A percentile compares a stretch with the other conserved stretches of the same genome.
These are phyloP conservation scores for Pilobolus umbonatus DNA, from an alignment of 192 early-diverging fungal genomes.

Conservation along the genomic window DNA sequence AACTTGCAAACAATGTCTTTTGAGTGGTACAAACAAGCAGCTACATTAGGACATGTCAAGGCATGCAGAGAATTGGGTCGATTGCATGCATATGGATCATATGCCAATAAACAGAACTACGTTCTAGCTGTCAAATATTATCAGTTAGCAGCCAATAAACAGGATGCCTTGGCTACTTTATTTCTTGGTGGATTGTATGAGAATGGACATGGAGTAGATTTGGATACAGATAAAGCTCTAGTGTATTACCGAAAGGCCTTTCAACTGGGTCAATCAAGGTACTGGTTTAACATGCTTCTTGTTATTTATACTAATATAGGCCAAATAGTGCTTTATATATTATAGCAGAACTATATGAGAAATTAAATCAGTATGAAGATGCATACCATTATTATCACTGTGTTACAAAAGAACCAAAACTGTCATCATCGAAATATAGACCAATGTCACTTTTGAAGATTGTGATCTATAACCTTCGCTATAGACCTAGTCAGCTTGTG, in stretches of 20 bases:
- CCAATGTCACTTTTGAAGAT: constrained; percentile 28
- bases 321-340: constrained; percentile 25
- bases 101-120: constrained; percentile 26
- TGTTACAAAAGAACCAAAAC: constrained; percentile 15
- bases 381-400: constrained; percentile 23
- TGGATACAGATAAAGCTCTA: constrained; percentile 27
- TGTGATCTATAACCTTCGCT: constrained; percentile 23
- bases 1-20: constrained; percentile 1
- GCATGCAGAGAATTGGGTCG: constrained; percentile 34
- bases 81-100: constrained; percentile 31
- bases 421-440: constrained; percentile 5
- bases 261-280: constrained; percentile 23
- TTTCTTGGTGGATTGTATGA: constrained; percentile 37
- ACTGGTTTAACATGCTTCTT: constrained; percentile 7
- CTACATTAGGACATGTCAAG: constrained; percentile 20
- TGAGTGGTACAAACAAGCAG: constrained; percentile 36
- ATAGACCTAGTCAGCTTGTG: too few species aligned
- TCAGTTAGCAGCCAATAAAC: constrained; percentile 32
- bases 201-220: constrained; percentile 32
- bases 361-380: constrained; percentile 22
- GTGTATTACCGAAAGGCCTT: constrained; percentile 26
- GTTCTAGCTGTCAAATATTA: constrained; percentile 28
- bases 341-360: constrained; percentile 28
- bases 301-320: not conserved
- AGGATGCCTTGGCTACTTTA: constrained; percentile 29